Evolutionary conservation across 2,329 filamentous ascomycete genomes (phyloP), one percentile per base, ranked within the genome.

Genomic region (Diaporthe sp.): DNA sequence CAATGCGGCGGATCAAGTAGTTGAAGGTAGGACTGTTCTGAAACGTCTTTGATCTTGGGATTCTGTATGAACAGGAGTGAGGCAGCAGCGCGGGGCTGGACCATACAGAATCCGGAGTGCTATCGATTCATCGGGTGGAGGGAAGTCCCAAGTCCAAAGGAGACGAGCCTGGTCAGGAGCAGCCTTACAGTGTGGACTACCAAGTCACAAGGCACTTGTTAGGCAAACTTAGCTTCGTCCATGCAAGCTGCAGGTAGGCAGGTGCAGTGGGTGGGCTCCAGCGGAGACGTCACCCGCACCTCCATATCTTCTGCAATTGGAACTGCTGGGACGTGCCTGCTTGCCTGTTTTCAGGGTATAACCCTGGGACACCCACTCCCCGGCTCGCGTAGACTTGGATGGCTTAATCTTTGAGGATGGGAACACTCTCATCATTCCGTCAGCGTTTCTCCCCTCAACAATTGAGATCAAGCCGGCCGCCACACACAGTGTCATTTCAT

Each of bases 131-230:
- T 68, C 28, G 44, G 63, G 22, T 37, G 28, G 60, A n/a, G 44
- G 63, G 31, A 68, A 51, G 63, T 68, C 63, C 44, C 63, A 53
- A 68, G 22, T 68, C 47, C 47, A 37, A 37, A 65, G 28, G 63
- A 67, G 22, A 67, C 63, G 47, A 53, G 63, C 28, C 63, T 51
- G 63, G 22, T 51, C 63, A 10, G 63, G 61, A 53, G 31, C 47
- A 53, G 65, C 31, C 65, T 53, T 15, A 68, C 22, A 0, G 22
- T n/a, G 22, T 68, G 34, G 28, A 51, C 28, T 49, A 68, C 47
- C 28, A 13, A 68, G 47, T 68, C 65, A 68, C 65, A 68, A 68
- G 47, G 65, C 65, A 25, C 47, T 51, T 8, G 15, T 25, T 39
- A 39, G 47, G 17, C 65, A 68, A 10, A 10, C 31, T 34, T 68